These are phyloP conservation scores for Penicillium atrosanguineum DNA, from an alignment of 495 filamentous ascomycete species.

Conservation along the genomic window DNA sequence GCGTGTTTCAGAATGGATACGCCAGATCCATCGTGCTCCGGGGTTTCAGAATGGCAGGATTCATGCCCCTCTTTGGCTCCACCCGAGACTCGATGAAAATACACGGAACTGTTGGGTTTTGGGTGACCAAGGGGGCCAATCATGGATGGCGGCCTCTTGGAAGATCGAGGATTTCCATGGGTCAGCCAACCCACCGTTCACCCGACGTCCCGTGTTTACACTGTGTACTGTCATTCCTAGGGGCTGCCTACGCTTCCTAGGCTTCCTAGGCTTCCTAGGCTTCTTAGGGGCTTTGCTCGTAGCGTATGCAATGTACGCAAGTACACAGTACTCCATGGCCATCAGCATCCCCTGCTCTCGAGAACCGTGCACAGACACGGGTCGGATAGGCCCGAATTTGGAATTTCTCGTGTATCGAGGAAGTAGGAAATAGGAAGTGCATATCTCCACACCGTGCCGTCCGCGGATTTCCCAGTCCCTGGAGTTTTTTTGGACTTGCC, in stretches of 20 bases:
- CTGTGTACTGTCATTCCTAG: neutral
- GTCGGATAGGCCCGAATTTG: slow-evolving; percentile 21
- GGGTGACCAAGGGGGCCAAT: neutral
- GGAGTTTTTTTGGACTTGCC: neutral
- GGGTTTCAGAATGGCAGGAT: slow-evolving; percentile 24
- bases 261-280: no score
- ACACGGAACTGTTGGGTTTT: neutral
- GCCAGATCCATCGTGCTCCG: slow-evolving; percentile 22
- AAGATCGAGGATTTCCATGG: slow-evolving; percentile 11
- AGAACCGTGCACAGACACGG: slow-evolving; percentile 18
- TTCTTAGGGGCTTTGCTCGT: no score
- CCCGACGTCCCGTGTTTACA: slow-evolving; percentile 12
- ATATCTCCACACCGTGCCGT: slow-evolving; percentile 1
- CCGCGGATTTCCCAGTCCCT: neutral
- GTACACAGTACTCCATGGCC: neutral
- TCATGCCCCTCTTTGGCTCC: neutral
- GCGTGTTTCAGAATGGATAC: slow-evolving; percentile 25
- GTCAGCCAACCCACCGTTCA: slow-evolving; percentile 27
- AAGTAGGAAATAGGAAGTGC: neutral
- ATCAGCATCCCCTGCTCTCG: neutral
- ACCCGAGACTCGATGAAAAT: neutral
- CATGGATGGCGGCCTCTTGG: neutral
- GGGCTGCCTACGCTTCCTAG: neutral
- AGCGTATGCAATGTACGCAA: neutral
- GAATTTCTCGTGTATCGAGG: slow-evolving; percentile 9